Base-by-base conservation (phyloP, 495 filamentous ascomycete species). In the Tuber aestivum region DNA sequence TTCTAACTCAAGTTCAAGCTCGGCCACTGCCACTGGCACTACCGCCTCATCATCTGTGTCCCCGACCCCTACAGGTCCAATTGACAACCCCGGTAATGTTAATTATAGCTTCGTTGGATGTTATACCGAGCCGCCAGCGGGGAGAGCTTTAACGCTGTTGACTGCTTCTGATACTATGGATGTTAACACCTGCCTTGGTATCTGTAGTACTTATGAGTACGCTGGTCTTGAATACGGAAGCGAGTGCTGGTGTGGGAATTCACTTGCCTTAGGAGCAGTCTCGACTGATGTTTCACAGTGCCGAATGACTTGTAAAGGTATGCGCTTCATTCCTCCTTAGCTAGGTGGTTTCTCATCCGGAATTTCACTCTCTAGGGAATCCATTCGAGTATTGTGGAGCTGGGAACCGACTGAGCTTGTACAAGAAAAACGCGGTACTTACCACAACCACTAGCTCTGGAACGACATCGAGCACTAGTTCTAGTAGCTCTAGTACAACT, bases 41-140 rank as follows among this genome's bases (percentile, higher is more conserved):
- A 45, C 21, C n/a, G 27, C 23, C 50, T 56, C 50, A 12, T 40
- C 35, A 37, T 69, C 70, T 20, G 23, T 1, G 37, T n/a, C 68
- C 14, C 65, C 80, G 32, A 75, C 72, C 4, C 73, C 74, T 7
- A 69, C 76, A 21, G 18, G 18, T 44, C 79, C 79, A 37, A n/a
- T 70, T 44, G 74, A 74, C 27, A 82, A 82, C 38, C 82, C 77
- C 4, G 78, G 82, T n/a, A 81, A 83, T 69, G 74, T n/a, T 1
- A 42, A 38, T 35, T 82, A 75, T 44, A 70, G 9, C n/a, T 73
- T 76, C 37, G 37, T 69, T 16, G 83, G 82, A 16, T 86, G 85
- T 71, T 86, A 86, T 56, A 79, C 76, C 0, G 85, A 86, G 41
- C 82, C 76, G 48, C 81, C 81, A 74, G 68, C 38, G 9, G 81